phyloP scores from a whole-genome alignment of 2,329 filamentous ascomycete species.

The Corynespora cassiicola region DNA sequence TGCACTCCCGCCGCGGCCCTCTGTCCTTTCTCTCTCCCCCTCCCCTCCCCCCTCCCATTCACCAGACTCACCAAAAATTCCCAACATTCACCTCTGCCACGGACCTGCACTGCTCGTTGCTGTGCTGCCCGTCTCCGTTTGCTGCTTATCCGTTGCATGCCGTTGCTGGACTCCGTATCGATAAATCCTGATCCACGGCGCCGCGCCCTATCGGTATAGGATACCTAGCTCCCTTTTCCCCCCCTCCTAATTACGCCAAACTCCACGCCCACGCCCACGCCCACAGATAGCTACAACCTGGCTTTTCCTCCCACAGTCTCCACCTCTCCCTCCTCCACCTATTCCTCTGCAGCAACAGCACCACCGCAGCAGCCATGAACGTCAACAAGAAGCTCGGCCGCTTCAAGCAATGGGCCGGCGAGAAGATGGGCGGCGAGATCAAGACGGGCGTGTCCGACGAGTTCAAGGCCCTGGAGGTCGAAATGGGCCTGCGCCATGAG shows the following conservation, averaged over 20 bases:
- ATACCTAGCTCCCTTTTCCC: slow-evolving; percentile 8
- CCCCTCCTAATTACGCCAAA: slow-evolving; percentile 7
- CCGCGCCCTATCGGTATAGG: slow-evolving; percentile 11
- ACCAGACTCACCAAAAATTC: not conserved
- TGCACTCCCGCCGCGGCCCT: slow-evolving; percentile 7
- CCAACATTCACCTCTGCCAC: too few species aligned
- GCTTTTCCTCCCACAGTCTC: slow-evolving; percentile 11
- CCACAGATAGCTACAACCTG: slow-evolving; percentile 6
- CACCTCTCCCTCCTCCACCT: slow-evolving; percentile 5
- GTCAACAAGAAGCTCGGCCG: slow-evolving; percentile 90
- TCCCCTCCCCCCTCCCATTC: slow-evolving; percentile 1
- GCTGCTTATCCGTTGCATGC: slow-evolving; percentile 5
- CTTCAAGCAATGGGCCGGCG: slow-evolving; percentile 96
- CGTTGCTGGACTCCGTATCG: slow-evolving; percentile 19
- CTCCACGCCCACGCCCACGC: slow-evolving; percentile 8
- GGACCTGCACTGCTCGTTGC: slow-evolving; percentile 5
- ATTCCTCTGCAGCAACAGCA: not conserved
- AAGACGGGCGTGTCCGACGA: slow-evolving; percentile 88
- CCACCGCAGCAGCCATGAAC: slow-evolving; percentile 58
- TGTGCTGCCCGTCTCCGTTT: slow-evolving; percentile 3
- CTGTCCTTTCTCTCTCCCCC: slow-evolving; percentile 1
- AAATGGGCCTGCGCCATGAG: slow-evolving; percentile 89
- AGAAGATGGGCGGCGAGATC: slow-evolving; percentile 91
- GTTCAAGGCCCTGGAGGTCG: slow-evolving; percentile 86
- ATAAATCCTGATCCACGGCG: slow-evolving; percentile 10